Evolutionary conservation across 2,329 filamentous ascomycete genomes (phyloP).

Genomic region (Xylariaceae sp.): DNA sequence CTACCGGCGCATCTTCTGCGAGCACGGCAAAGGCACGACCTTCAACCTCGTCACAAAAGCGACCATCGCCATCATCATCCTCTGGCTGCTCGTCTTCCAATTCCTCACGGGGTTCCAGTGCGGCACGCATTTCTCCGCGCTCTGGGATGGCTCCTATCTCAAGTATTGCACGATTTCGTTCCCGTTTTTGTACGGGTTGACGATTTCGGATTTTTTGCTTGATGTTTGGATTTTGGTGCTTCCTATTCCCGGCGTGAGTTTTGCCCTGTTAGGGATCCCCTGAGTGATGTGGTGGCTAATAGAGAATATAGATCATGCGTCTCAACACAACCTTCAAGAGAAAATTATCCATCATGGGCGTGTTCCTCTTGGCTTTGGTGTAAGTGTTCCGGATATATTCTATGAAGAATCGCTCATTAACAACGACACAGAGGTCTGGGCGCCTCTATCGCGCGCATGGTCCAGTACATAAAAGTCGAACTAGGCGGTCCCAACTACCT

Average conservation of each 20-base stretch:
- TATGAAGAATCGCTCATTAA: neutral
- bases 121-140: constrained; percentile 21
- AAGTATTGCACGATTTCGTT: constrained; percentile 23
- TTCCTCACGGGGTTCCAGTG: constrained; percentile 23
- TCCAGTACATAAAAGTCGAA: constrained; percentile 13
- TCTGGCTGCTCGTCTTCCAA: constrained; percentile 8
- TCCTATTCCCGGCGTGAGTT: constrained; percentile 12
- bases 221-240: constrained; percentile 22
- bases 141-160: constrained; percentile 22
- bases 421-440: neutral
- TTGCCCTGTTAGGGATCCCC: too few relatives aligned
- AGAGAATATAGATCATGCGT: neutral
- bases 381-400: neutral
- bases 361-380: neutral
- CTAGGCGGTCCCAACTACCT: constrained; percentile 11
- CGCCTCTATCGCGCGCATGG: constrained; percentile 9
- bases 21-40: neutral
- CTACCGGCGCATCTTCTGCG: constrained; percentile 23
- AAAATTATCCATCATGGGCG: neutral
- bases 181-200: constrained; percentile 17
- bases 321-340: neutral
- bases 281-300: too few relatives aligned
- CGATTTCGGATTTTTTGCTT: constrained; percentile 22
- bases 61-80: neutral
- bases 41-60: neutral